Percentiles rank a stretch among this genome's conserved stretches.
Evolutionary conservation across 2,329 filamentous ascomycete species (phyloP).

Genomic region (Zalaria obscura): DNA sequence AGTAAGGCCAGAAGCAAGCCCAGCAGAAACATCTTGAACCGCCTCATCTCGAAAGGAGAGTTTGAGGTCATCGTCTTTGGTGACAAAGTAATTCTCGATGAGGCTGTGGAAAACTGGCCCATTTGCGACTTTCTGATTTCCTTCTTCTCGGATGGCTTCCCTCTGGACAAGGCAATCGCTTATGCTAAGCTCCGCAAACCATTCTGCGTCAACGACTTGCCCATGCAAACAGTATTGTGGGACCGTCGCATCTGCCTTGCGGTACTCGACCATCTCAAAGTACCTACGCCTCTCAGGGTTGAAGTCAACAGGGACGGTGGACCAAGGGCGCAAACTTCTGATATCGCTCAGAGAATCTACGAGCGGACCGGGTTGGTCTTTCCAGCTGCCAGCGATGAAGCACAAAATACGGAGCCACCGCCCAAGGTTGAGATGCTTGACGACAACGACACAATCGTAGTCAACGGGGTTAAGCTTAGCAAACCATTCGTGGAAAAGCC

Average conservation of each 20-base stretch:
- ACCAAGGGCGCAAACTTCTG: constrained; percentile 60
- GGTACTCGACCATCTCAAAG: constrained; percentile 76
- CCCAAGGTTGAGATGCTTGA: constrained; percentile 70
- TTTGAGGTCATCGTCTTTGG: constrained; percentile 98
- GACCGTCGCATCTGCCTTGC: constrained; percentile 80
- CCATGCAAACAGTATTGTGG: constrained; percentile 96
- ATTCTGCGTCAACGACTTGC: constrained; percentile 93
- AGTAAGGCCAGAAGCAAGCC: constrained; percentile 94
- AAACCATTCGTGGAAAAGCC: constrained; percentile 99
- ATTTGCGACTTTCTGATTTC: constrained; percentile 94
- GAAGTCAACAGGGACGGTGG: constrained; percentile 92
- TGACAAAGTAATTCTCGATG: constrained; percentile 95
- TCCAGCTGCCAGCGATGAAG: constrained; percentile 1
- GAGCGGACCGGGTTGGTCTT: constrained; percentile 60
- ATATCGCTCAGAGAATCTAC: constrained; percentile 67
- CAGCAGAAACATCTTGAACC: constrained; percentile 87
- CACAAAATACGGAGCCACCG: constrained; percentile 1
- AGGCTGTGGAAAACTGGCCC: constrained; percentile 93
- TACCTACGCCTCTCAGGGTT: constrained; percentile 75
- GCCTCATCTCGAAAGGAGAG: constrained; percentile 80
- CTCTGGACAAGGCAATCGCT: constrained; percentile 89
- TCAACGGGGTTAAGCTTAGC: constrained; percentile 66
- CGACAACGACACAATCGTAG: constrained; percentile 72
- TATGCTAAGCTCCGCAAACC: constrained; percentile 88
- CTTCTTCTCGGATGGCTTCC: constrained; percentile 97